Evolutionary conservation across 345 rosid genomes (phyloP).

Genomic region (Clarkia xantiana): DNA sequence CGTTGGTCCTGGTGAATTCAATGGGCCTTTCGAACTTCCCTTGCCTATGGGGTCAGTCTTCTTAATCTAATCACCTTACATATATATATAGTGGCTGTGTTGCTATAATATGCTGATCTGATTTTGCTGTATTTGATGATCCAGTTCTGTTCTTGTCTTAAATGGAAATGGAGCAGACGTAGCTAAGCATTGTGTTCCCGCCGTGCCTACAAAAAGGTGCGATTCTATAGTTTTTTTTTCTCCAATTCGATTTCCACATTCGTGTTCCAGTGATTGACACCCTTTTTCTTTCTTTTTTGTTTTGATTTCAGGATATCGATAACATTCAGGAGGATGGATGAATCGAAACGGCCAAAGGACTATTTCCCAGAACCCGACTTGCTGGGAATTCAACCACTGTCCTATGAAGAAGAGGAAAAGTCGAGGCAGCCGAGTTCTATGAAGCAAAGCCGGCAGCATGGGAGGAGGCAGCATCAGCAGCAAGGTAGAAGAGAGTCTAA

Average conservation of each 20-base stretch:
- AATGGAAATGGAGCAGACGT: conserved; percentile 85
- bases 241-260: not conserved
- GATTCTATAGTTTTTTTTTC: too few species aligned
- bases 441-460: conserved; percentile 14
- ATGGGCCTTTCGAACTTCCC: conserved; percentile 45
- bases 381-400: conserved; percentile 53
- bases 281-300: not conserved
- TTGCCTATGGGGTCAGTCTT: conserved; percentile 73
- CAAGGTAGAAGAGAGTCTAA: conserved; percentile 18
- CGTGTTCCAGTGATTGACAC: not conserved
- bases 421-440: conserved; percentile 23
- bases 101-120: not conserved
- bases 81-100: too few species aligned
- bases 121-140: conserved; percentile 1
- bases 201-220: conserved; percentile 80
- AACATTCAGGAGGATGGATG: conserved; percentile 95
- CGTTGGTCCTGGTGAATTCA: conserved; percentile 59
- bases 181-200: conserved; percentile 93
- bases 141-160: conserved; percentile 80
- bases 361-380: conserved; percentile 69
- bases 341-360: conserved; percentile 46
- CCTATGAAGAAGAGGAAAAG: conserved; percentile 20
- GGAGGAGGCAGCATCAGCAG: conserved; percentile 22
- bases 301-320: conserved; percentile 71
- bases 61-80: not conserved